These are phyloP conservation scores for Penicillium digitatum DNA, from an alignment of 2,329 filamentous ascomycete species.

Conservation along the genomic window DNA sequence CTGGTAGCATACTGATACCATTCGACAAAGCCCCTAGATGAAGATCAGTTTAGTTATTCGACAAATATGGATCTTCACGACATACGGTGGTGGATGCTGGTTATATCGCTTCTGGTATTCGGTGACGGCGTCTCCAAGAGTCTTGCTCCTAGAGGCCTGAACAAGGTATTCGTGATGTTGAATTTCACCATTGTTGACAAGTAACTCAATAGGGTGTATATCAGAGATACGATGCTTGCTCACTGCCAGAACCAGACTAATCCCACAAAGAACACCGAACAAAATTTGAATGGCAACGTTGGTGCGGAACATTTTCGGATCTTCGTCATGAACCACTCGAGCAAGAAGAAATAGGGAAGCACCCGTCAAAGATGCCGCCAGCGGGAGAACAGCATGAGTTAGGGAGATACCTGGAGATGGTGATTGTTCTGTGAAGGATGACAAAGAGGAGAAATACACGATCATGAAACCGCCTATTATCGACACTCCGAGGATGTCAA, in stretches of 20 bases:
- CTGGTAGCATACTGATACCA: slow-evolving; percentile 57
- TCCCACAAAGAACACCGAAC: slow-evolving; percentile 42
- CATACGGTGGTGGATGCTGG: slow-evolving; percentile 53
- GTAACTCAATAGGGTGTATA: slow-evolving; percentile 54
- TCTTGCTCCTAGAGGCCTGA: slow-evolving; percentile 48
- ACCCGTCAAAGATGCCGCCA: slow-evolving; percentile 32
- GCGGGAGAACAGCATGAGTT: slow-evolving; percentile 27
- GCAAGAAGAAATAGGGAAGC: slow-evolving; percentile 28
- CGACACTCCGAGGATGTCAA: slow-evolving; percentile 39
- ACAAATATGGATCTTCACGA: background rate
- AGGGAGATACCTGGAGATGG: slow-evolving; percentile 32
- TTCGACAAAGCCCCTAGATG: slow-evolving; percentile 50
- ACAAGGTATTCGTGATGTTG: slow-evolving; percentile 50
- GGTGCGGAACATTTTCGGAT: slow-evolving; percentile 26
- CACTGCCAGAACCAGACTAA: slow-evolving; percentile 41
- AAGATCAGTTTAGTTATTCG: slow-evolving; percentile 4
- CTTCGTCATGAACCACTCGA: slow-evolving; percentile 27
- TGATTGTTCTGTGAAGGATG: slow-evolving; percentile 30
- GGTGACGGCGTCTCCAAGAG: slow-evolving; percentile 48
- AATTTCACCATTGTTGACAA: slow-evolving; percentile 50
- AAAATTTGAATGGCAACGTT: slow-evolving; percentile 36
- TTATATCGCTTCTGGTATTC: slow-evolving; percentile 53
- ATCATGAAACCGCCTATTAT: slow-evolving; percentile 38
- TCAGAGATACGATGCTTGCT: slow-evolving; percentile 40
- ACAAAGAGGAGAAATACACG: slow-evolving; percentile 32